Base-by-base conservation (phyloP, 2,329 filamentous ascomycete genomes). In the Didymella sp. region DNA sequence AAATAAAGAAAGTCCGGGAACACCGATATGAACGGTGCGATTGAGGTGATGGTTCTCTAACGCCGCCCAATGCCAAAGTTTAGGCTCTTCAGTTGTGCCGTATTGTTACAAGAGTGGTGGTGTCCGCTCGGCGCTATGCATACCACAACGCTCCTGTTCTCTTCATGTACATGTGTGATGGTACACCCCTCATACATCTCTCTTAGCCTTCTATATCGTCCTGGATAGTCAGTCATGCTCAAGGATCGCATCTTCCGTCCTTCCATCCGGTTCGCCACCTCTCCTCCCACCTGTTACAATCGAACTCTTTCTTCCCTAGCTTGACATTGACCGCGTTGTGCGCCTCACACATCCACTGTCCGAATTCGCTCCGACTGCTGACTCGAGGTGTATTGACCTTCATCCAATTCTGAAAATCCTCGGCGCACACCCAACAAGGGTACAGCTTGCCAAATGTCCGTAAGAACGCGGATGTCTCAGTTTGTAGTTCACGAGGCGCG, bases 391-490 rank as follows among this genome's bases (percentile, higher is more conserved):
- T 85, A 63, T 93, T 89, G 61, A 84, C 83, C 60, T 81, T 82
- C 80, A 98, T 88, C 84, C 94, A 98, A 0, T 75, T 75, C 75
- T 89, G 89, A 76, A 99, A 97, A 73, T 98, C 94, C 59, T 94
- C 89, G 30, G 93, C 95, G 77, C 95, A 99, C 3, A 90, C 85
- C 92, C 93, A 96, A 81, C 95, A 99, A 4, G 95, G 95, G 73
- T 99, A 99, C 19, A 98, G 78, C 65, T 89, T 89, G 24, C 90
- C 88, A 75, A 99, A 96, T 2, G 92, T 82, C 22, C 81, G 79
- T 67, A 99, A 83, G 78, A 99, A 98, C 48, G 85, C 83, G 53
- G 82, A 82, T 66, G 96, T 89, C 67, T 97, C 89, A 27, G 80
- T 79, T 73, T 97, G 92, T 67, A 96, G 86, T 9, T 81, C 76